Percentiles rank a stretch among this genome's conserved stretches.
Evolutionary conservation across 148 eudicot genomes (phyloP).

Genomic region (Pouteria glomerata): DNA sequence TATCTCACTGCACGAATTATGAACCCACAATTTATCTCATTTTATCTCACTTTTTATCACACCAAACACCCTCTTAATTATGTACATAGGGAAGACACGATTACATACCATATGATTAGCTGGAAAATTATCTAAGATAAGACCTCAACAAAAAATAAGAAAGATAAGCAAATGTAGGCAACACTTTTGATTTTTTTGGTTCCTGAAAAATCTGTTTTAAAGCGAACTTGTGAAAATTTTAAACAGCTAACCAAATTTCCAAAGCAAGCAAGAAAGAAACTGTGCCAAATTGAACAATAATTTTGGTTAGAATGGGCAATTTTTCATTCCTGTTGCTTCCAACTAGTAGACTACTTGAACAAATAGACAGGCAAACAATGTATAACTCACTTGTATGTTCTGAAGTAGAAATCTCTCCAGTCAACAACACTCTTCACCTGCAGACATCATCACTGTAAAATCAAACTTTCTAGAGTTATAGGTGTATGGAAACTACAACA

Average conservation of each 20-base stretch:
- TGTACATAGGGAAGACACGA: not conserved
- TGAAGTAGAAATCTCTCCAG: constrained; percentile 81
- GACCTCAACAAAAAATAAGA: not conserved
- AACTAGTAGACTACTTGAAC: not conserved
- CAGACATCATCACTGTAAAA: constrained; percentile 15
- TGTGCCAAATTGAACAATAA: not conserved
- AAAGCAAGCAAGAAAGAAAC: not conserved
- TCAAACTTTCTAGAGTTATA: constrained; percentile 2
- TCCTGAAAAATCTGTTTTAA: not conserved
- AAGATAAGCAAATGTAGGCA: not conserved
- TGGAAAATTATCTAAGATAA: not conserved
- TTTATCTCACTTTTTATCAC: too few relatives aligned
- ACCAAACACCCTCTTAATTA: too few relatives aligned
- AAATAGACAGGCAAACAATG: constrained; percentile 1
- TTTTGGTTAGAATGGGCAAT: not conserved
- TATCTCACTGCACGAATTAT: too few relatives aligned
- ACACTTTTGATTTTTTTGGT: not conserved
- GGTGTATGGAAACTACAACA: not conserved
- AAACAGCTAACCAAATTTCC: not conserved
- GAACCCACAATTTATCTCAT: too few relatives aligned
- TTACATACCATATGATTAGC: not conserved
- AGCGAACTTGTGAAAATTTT: not conserved
- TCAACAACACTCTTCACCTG: constrained; percentile 92
- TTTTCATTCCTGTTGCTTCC: not conserved
- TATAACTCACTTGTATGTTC: constrained; percentile 61